phyloP scores from a whole-genome alignment of 2,329 filamentous ascomycete species.

The Paraphoma chrysanthemicola region DNA sequence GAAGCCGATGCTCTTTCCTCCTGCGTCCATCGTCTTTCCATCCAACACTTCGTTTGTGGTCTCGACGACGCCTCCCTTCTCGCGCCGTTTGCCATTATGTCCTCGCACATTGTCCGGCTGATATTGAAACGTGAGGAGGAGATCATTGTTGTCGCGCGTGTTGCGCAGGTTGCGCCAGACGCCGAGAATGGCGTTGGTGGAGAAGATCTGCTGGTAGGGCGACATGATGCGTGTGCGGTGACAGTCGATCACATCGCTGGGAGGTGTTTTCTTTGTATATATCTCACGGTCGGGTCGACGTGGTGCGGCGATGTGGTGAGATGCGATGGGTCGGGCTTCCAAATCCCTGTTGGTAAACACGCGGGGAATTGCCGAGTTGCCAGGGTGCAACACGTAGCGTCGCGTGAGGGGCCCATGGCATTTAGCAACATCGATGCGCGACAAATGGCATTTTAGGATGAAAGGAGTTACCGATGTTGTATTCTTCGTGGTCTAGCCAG shows the following conservation, averaged over 20 bases:
- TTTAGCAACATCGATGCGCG: background rate
- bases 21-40: conserved; percentile 24
- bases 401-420: conserved; percentile 1
- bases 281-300: no score
- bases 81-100: conserved; percentile 22
- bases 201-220: conserved; percentile 44
- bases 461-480: background rate
- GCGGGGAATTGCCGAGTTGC: background rate
- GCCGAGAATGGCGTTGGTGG: conserved; percentile 40
- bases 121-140: conserved; percentile 43
- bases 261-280: background rate
- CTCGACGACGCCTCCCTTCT: conserved; percentile 22
- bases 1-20: conserved; percentile 42
- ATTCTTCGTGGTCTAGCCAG: background rate
- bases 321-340: conserved; percentile 2
- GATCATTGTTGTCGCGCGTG: conserved; percentile 38
- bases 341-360: background rate
- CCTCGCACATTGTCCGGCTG: conserved; percentile 35
- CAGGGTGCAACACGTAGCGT: background rate
- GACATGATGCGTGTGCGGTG: conserved; percentile 24
- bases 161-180: conserved; percentile 44
- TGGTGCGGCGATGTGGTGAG: background rate
- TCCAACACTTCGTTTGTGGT: conserved; percentile 25
- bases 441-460: background rate
- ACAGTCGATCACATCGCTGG: conserved; percentile 21